These are phyloP conservation scores for Scolecobasidium constrictum DNA, from an alignment of 2,329 filamentous ascomycete genomes.

Conservation along the genomic window DNA sequence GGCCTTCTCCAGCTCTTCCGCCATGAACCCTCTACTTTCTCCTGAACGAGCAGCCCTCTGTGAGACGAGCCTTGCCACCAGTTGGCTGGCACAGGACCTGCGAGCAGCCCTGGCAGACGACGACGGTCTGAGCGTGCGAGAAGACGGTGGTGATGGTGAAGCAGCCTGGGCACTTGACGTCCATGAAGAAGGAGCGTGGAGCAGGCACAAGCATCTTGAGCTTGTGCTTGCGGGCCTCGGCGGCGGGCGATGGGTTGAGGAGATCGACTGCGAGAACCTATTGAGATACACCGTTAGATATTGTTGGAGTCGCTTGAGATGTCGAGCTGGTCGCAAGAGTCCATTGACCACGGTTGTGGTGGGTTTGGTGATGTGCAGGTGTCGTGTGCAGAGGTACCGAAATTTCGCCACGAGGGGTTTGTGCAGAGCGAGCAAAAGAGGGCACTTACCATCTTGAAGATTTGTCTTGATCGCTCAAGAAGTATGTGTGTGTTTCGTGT, in stretches of 20 bases:
- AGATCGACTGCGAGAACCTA: conserved; percentile 99
- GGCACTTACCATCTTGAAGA: neutral
- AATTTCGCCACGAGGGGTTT: neutral
- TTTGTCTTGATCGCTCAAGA: neutral
- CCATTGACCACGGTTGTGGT: no score
- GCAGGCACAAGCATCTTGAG: conserved; percentile 97
- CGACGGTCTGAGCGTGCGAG: conserved; percentile 99
- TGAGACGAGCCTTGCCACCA: conserved; percentile 96
- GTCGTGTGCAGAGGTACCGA: neutral
- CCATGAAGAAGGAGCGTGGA: conserved; percentile 99
- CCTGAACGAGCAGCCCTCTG: conserved; percentile 99
- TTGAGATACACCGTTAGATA: conserved; percentile 14
- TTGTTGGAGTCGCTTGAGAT: no score
- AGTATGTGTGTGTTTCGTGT: neutral
- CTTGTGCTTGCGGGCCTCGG: conserved; percentile 99
- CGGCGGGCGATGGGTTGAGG: conserved; percentile 94
- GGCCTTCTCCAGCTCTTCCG: no score
- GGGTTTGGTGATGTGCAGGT: neutral
- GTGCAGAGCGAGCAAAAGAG: neutral
- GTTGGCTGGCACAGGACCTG: conserved; percentile 99
- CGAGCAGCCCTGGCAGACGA: conserved; percentile 95
- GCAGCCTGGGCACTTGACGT: conserved; percentile 99
- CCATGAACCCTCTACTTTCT: conserved; percentile 99
- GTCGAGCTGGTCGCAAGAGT: no score
- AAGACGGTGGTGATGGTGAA: conserved; percentile 99